A percentile compares a stretch with the other conserved stretches of the same genome.
These are phyloP conservation scores for Termitomyces sp. DNA, from an alignment of 768 basidiomycete species.

Conservation along the genomic window DNA sequence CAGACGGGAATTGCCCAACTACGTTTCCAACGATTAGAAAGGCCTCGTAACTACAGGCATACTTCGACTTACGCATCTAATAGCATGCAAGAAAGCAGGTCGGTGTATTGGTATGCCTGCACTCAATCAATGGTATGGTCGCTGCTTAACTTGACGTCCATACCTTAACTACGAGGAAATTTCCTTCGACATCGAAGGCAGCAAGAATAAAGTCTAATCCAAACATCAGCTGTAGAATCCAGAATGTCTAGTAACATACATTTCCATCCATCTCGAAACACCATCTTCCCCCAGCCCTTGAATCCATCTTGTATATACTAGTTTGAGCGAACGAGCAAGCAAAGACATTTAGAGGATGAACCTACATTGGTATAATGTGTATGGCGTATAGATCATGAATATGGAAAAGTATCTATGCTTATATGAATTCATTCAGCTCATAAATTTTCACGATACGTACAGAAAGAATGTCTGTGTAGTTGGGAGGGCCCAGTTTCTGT, in stretches of 20 bases:
- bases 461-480: constrained; percentile 83
- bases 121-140: not conserved
- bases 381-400: constrained; percentile 75
- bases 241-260: constrained; percentile 38
- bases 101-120: constrained; percentile 81
- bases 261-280: constrained; percentile 80
- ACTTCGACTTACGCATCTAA: constrained; percentile 65
- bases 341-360: constrained; percentile 1
- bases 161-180: constrained; percentile 80
- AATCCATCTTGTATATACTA: constrained; percentile 57
- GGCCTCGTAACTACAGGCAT: not conserved
- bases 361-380: constrained; percentile 85
- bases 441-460: constrained; percentile 36
- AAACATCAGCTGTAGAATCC: not conserved
- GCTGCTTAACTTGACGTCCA: not conserved
- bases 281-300: constrained; percentile 74
- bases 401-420: constrained; percentile 66
- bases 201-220: constrained; percentile 68
- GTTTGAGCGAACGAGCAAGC: not conserved
- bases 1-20: constrained; percentile 91
- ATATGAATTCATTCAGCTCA: not conserved
- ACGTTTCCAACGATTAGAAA: not conserved
- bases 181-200: constrained; percentile 81
- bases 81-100: constrained; percentile 86
- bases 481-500: constrained; percentile 64